Conservation (phyloP, 2,329 filamentous ascomycete genomes). For the Penicillium sp. region DNA sequence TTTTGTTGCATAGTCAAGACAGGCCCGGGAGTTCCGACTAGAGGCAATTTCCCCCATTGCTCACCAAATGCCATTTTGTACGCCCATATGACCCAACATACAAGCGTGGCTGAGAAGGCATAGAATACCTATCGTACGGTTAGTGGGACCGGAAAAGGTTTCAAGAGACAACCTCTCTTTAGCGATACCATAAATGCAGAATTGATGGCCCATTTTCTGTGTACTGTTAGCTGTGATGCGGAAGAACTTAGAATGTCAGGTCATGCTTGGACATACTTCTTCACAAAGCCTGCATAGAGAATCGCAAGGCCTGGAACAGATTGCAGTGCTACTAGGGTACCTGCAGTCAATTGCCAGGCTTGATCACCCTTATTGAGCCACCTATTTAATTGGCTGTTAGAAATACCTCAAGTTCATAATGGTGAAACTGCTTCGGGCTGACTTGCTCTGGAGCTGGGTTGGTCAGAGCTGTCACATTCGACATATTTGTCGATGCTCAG, state of each 20-base stretch:
- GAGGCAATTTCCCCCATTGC: constrained; percentile 48
- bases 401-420: not conserved
- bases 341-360: constrained; percentile 56
- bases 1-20: constrained; percentile 49
- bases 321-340: constrained; percentile 52
- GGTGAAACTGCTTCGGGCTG: not conserved
- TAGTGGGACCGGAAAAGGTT: not conserved
- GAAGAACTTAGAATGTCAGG: not conserved
- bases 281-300: constrained; percentile 52
- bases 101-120: constrained; percentile 51
- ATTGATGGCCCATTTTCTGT: constrained; percentile 53
- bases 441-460: constrained; percentile 14
- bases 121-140: constrained; percentile 41
- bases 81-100: constrained; percentile 54
- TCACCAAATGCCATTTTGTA: constrained; percentile 53
- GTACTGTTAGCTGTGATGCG: not conserved
- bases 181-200: constrained; percentile 49
- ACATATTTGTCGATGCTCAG: not conserved
- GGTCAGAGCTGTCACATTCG: constrained; percentile 6
- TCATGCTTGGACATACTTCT: constrained; percentile 18
- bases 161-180: not conserved
- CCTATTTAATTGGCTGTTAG: constrained; percentile 13
- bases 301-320: constrained; percentile 53
- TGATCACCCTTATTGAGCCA: constrained; percentile 52
- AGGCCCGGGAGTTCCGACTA: constrained; percentile 52